phyloP scores from a whole-genome alignment of 345 rosid species.

The Aurinia saxatilis region DNA sequence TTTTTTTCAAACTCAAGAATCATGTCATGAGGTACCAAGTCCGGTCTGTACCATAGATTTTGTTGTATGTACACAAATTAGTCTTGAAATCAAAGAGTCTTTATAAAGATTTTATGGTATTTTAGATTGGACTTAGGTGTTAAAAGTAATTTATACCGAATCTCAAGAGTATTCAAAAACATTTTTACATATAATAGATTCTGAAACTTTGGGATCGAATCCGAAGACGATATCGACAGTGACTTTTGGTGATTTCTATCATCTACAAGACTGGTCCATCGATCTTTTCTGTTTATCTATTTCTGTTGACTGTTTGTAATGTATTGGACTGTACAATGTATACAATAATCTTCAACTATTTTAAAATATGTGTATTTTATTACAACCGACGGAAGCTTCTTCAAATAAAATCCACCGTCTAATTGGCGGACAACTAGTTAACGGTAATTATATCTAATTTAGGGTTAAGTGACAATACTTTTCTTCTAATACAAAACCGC shows the following conservation, averaged over 20 bases:
- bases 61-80: not conserved
- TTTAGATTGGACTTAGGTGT: not conserved
- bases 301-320: too few relatives aligned
- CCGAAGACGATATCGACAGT: not conserved
- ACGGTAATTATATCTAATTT: not conserved
- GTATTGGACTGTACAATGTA: too few relatives aligned
- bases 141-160: too few relatives aligned
- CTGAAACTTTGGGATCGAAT: not conserved
- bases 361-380: not conserved
- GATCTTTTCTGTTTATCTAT: not conserved
- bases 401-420: not conserved
- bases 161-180: not conserved
- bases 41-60: not conserved
- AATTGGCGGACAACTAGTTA: not conserved
- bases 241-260: not conserved
- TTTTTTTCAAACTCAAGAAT: not conserved
- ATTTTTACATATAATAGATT: too few relatives aligned
- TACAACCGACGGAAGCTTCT: not conserved
- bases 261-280: not conserved
- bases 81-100: not conserved
- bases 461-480: not conserved
- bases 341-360: not conserved
- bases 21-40: not conserved
- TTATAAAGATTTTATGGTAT: not conserved
- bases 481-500: not conserved